phyloP scores from a whole-genome alignment of 2,329 filamentous ascomycete species.

The Botrytis squamosa region DNA sequence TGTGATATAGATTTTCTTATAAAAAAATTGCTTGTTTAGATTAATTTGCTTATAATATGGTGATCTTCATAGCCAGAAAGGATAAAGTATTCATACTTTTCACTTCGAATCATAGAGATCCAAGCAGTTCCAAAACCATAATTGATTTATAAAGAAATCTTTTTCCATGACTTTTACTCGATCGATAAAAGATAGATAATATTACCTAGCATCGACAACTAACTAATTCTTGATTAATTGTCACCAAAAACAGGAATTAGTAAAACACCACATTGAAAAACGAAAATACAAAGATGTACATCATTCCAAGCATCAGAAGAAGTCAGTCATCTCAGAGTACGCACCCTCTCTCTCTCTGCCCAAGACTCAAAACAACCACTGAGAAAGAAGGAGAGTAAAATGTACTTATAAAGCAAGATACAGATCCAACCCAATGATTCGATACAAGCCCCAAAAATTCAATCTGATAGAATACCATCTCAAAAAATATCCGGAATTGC shows the following conservation, averaged over 20 bases:
- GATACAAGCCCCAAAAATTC: rapidly evolving
- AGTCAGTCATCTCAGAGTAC: no score
- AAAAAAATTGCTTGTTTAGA: neutral
- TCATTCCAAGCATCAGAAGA: neutral
- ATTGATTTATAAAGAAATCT: neutral
- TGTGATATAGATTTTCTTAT: rapidly evolving
- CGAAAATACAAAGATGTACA: neutral
- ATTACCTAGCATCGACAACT: neutral
- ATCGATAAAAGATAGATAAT: neutral
- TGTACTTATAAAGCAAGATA: no score
- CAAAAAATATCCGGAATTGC: no score
- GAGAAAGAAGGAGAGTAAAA: neutral
- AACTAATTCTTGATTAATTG: neutral
- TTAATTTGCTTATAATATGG: neutral
- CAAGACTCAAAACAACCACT: neutral
- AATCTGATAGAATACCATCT: neutral
- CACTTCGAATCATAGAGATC: neutral
- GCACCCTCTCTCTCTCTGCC: neutral
- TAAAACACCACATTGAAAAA: neutral
- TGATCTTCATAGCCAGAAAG: neutral
- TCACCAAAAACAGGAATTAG: neutral
- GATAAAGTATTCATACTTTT: neutral
- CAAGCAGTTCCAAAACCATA: neutral
- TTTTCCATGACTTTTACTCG: neutral
- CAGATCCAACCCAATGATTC: neutral